Base-by-base conservation (phyloP, 805 yeast species). In the Cyberlindnera japonica region DNA sequence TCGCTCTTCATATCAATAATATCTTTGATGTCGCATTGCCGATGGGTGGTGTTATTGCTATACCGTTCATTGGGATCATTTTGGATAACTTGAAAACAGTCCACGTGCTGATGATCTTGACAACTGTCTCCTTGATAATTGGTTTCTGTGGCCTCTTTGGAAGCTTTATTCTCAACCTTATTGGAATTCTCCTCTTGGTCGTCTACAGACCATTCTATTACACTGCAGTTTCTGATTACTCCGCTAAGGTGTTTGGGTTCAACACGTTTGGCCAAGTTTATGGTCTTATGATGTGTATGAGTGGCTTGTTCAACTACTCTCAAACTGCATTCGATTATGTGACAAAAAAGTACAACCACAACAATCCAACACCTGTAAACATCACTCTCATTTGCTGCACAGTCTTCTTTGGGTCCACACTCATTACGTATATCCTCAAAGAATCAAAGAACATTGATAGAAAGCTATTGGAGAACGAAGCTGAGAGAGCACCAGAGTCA, bases 221-320 rank as follows among this genome's bases (percentile, higher is more conserved):
- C 63, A 90, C 98, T 2, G 86, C 95, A 2, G 87, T 89, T 6
- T 84, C 95, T 2, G 97, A 91, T 62, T 88, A 81, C 60, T 77
- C 89, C 54, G 95, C 95, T 21, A 90, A 90, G 59, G 91, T 90
- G 23, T 90, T 91, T 65, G 98, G 98, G 0, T 89, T 84, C 62
- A 81, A 79, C 40, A 88, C 95, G 1, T 90, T 91, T 63, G 97
- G 97, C 26, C 84, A 89, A 2, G 81, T 91, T 6, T 91, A 91
- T 57, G 98, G 98, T 1, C 64, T 90, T 15, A 72, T 89, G 54
- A 87, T 89, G 55, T 81, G 89, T 43, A 67, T 84, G 44, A 78
- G 95, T 13, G 97, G 97, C 5, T 45, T 83, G n/a, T 76, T 82
- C 61, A 90, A 89, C 61, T 68, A 87, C 51, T 55, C 75, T 6